Evolutionary conservation across 164 flowering plant genomes (phyloP).

Genomic region (Sedum album): DNA sequence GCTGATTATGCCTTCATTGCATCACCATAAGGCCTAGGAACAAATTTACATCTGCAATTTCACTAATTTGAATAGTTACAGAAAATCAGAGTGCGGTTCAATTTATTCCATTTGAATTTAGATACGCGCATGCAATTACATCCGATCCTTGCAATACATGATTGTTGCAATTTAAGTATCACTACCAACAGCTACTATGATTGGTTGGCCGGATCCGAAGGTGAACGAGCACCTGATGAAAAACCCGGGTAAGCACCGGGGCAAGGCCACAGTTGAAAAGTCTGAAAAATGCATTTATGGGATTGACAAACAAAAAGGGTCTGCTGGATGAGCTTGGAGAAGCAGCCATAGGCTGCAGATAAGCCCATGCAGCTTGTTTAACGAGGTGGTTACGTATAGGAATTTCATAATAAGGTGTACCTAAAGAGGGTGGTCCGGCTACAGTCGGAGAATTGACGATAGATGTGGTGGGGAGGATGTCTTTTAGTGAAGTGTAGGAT

Average conservation of each 20-base stretch:
- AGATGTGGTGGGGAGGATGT: constrained; percentile 34
- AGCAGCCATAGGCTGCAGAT: constrained; percentile 74
- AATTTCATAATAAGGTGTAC: constrained; percentile 34
- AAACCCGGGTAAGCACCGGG: constrained; percentile 16
- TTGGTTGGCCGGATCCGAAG: constrained; percentile 10
- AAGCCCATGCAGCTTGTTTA: constrained; percentile 94
- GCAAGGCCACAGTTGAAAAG: constrained; percentile 21
- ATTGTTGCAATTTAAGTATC: background rate
- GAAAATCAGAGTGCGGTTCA: background rate
- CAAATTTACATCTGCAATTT: background rate
- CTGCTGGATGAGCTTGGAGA: constrained; percentile 35
- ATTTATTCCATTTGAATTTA: background rate
- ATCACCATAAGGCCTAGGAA: too few relatives aligned
- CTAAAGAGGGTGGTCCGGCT: constrained; percentile 2
- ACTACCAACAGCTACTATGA: background rate
- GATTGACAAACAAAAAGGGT: constrained; percentile 4
- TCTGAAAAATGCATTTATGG: constrained; percentile 20
- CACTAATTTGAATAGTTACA: background rate
- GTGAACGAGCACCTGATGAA: constrained; percentile 26
- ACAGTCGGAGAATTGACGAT: constrained; percentile 28
- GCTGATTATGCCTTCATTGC: background rate
- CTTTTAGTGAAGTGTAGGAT: constrained; percentile 52
- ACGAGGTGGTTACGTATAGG: constrained; percentile 76
- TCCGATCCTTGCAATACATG: background rate
- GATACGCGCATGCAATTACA: background rate